Percentiles rank a stretch among this genome's conserved stretches.
These are phyloP conservation scores for Tetraselmis striata DNA, from an alignment of 139 green algal genomes.

Conservation along the genomic window DNA sequence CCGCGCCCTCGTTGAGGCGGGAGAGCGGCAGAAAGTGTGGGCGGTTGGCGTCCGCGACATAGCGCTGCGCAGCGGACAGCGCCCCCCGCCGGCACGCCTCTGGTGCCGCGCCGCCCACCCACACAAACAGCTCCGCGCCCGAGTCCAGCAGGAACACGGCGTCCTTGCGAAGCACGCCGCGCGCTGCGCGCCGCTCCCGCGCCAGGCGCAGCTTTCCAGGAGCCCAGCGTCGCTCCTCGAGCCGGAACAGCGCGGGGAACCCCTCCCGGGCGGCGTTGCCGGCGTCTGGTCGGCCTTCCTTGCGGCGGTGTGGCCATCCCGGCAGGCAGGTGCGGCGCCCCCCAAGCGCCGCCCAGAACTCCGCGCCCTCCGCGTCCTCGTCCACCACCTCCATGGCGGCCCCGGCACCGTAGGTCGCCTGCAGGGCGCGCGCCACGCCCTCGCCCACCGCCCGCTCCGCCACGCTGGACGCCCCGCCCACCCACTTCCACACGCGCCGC, in stretches of 20 bases:
- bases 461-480: neutral
- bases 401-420: neutral
- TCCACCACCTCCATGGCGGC: neutral
- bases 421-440: neutral
- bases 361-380: neutral
- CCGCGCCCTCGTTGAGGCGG: neutral
- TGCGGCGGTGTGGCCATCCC: neutral
- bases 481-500: neutral
- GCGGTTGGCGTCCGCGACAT: neutral
- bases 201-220: neutral
- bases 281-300: too few species aligned
- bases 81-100: too few species aligned
- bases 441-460: neutral
- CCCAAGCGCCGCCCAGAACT: neutral
- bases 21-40: neutral
- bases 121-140: neutral
- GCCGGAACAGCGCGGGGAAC: neutral
- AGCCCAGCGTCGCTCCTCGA: neutral
- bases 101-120: neutral
- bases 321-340: neutral
- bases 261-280: neutral
- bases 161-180: neutral
- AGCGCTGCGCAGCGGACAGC: neutral
- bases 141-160: neutral
- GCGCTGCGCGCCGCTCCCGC: neutral